Base-by-base conservation (phyloP, 2,329 filamentous ascomycete genomes). In the Nannizziopsis barbatae region DNA sequence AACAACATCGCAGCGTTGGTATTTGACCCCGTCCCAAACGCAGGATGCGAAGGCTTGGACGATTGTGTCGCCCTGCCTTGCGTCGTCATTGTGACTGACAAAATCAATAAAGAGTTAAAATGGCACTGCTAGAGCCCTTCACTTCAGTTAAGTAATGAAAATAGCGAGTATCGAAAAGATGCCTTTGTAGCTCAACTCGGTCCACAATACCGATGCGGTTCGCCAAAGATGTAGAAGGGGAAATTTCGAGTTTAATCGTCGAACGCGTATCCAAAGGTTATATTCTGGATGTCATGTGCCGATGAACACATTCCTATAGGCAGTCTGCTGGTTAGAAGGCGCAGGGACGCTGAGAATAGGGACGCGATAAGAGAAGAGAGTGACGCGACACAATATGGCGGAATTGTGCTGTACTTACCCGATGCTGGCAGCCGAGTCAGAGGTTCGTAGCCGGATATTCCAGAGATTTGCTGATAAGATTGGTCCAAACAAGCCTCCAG, bases 1-100 rank as follows among this genome's bases (percentile, higher is more conserved):
- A 86, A 73, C 42, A 86, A 69, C 35, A 82, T 71, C 35, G 79
- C 79, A 51, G 83, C 79, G 58, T 73, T 83, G 57, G 77, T 71
- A 27, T 30, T 42, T n/a, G 51, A 36, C 47, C 75, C 65, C 7
- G 54, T 71, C 65, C 52, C 67, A 56, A 56, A 72, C 58, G 60
- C 71, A 66, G 53, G 63, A 15, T 60, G 54, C 43, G 70, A 59
- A 69, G 75, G 52, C 71, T 51, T 54, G 15, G 46, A 40, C 11
- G 50, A 20, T 42, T 52, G 50, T 33, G 22, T 45, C 14, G 48
- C 41, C 45, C 37, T 50, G 22, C 40, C 45, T 17, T 47, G 45
- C 22, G 47, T 44, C 36, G 51, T 48, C 51, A 52, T 52, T 9
- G 3, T 52, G 39, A 42, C 22, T 9, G 11, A 31, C 15, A 15